Evolutionary conservation across 768 basidiomycete genomes (phyloP), one percentile per base, ranked within the genome.

Genomic region (Sutorius australiensis): DNA sequence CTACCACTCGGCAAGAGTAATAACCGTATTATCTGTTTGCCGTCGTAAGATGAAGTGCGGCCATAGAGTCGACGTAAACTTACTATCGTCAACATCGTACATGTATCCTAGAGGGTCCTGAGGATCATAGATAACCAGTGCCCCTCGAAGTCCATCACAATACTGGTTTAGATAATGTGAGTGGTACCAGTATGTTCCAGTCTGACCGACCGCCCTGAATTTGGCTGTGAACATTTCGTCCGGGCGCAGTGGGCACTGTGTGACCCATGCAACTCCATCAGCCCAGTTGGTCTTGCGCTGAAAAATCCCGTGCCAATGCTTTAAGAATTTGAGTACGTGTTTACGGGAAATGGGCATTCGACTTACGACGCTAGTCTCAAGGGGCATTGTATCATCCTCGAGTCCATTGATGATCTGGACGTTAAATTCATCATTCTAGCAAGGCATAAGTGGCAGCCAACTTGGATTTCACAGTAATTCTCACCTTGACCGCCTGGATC

Each of bases 1-100:
- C 24, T 47, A 68, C 80, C 80, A 81, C 43, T 81, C 80, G 0
- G 77, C 66, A 24, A 81, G 67, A 0, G 80, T 79, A 50, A 81
- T 77, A 3, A 81, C 61, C 1, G 80, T 80, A 9, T 8, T 53
- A 54, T 73, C 74, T 65, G 39, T 41, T 46, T 2, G 12, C 27
- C 27, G 19, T 31, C 21, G 46, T 59, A 0, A 57, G 41, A 48
- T 16, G n/a, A 17, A 28, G 7, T 11, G 6, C 17, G 2, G 5
- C 4, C 24, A 28, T 1, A n/a, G 14, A 50, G 7, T 21, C 39
- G 32, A 43, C 5, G 16, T 4, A 48, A 34, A 40, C 53, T 46
- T 43, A 74, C 77, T 75, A 62, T 80, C 69, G 58, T 79, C 77
- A 13, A 79, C 71, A 46, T 78, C 77, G 28, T 79, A 79, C 19